Base-by-base conservation (phyloP, 1,284 basidiomycete genomes). In the Papiliotrema terrestris region DNA sequence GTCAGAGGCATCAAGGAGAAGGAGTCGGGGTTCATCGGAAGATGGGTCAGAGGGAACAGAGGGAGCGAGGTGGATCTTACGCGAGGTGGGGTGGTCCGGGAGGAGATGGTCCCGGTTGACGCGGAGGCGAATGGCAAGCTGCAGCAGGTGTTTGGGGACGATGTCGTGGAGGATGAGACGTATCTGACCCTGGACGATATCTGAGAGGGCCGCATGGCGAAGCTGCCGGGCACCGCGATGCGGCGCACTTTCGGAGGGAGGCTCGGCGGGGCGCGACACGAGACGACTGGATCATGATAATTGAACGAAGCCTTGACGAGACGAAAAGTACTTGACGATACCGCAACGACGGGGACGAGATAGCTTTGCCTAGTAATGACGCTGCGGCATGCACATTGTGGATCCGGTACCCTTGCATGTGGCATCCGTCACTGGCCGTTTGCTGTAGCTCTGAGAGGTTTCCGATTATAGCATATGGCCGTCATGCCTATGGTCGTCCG, bases 151-250 rank as follows among this genome's bases (percentile, higher is more conserved):
- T 23, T 8, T 45, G 43, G 17, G 43, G 20, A 20, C 8, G 45
- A 47, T 32, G 29, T 6, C 3, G 35, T 22, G 17, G 45, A 47
- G 13, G 45, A 47, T 17, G 45, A 47, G 45, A 14, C 8, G n/a
- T 47, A 47, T 35, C 35, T 47, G 29, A 32, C 45, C 8, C 20
- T 47, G 23, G 45, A 47, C 26, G 45, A 47, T 36, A 47, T 47
- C 19, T 47, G 45, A 47, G 39, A 32, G 29, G 6, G 29, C 11
- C 39, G 39, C 17, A 8, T 41, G 39, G 20, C 39, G 20, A 41
- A 20, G 20, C 17, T 37, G 17, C 9, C 36, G 36, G 17, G 11
- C 36, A n/a, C n/a, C n/a, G n/a, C 17, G 36, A 11, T 37, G 17
- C 17, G 36, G 17, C 36, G 36, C 11, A 37, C 17, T 37, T 37